phyloP scores from a whole-genome alignment of 345 rosid species.

The Rhodomyrtus tomentosa region DNA sequence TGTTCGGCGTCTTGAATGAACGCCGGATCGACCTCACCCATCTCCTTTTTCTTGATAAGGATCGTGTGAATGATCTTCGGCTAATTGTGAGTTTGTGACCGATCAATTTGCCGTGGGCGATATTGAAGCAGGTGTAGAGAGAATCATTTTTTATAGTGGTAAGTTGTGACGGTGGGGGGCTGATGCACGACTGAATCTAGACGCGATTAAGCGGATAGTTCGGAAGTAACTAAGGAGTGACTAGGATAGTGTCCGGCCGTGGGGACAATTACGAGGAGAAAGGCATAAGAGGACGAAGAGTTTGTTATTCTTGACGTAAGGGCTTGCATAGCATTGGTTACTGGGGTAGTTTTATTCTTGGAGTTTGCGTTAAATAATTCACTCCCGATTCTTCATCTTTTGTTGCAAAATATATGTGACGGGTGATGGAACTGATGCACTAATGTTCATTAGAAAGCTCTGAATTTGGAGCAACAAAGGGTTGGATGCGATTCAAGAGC shows the following conservation, averaged over 20 bases:
- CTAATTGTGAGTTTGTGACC: not conserved
- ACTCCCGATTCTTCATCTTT: not conserved
- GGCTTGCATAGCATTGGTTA: not conserved
- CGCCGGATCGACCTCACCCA: slow-evolving; percentile 33
- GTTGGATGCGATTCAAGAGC: no score
- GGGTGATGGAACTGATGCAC: not conserved
- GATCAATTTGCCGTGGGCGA: not conserved
- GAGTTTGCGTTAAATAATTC: not conserved
- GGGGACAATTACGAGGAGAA: not conserved
- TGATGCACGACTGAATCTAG: not conserved
- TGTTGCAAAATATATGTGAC: not conserved
- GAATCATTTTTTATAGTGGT: not conserved
- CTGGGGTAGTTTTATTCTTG: not conserved
- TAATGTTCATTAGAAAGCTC: no score
- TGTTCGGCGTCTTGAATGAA: slow-evolving; percentile 32
- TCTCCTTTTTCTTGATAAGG: not conserved
- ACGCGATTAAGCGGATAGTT: not conserved
- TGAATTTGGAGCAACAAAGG: no score
- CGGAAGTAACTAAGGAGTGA: not conserved
- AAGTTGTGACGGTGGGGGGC: not conserved
- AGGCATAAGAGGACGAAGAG: not conserved
- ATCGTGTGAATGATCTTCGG: not conserved
- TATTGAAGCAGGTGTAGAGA: not conserved
- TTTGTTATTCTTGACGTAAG: not conserved
- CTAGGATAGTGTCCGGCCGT: not conserved